These are phyloP conservation scores for Suhomyces taliae DNA, from an alignment of 1,139 yeast genomes.

Conservation along the genomic window DNA sequence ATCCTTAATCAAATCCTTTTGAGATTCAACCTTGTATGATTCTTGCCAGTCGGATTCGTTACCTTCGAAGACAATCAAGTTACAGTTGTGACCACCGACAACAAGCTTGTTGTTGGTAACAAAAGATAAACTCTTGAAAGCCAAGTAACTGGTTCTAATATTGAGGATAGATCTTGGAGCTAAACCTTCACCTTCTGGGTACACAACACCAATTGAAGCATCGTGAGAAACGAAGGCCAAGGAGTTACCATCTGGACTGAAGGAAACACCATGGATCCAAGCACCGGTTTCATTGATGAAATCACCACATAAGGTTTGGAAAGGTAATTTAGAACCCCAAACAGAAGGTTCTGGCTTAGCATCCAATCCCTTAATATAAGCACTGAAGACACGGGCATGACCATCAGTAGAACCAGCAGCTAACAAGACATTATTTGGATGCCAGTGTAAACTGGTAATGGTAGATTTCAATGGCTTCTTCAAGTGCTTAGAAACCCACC, in stretches of 20 bases:
- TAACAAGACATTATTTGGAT: conserved; percentile 84
- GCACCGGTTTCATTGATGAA: conserved; percentile 74
- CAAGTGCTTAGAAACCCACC: conserved; percentile 99
- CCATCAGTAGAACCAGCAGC: conserved; percentile 96
- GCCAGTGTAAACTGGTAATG: conserved; percentile 86
- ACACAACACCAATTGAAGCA: conserved; percentile 71
- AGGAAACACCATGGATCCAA: conserved; percentile 91
- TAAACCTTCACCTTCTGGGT: conserved; percentile 72
- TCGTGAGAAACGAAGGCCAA: conserved; percentile 81
- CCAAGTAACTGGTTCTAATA: conserved; percentile 73
- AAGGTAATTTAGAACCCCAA: conserved; percentile 96
- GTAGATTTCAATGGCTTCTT: conserved; percentile 92
- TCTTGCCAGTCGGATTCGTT: conserved; percentile 67
- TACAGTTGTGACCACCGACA: conserved; percentile 93
- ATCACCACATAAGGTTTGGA: conserved; percentile 91
- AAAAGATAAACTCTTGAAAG: conserved; percentile 77
- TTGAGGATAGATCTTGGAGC: conserved; percentile 42
- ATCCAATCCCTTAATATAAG: conserved; percentile 87
- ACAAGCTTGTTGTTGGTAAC: conserved; percentile 63
- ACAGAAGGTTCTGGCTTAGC: conserved; percentile 74
- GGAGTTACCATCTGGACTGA: conserved; percentile 77
- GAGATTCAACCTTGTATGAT: conserved; percentile 60
- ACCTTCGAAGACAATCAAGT: conserved; percentile 83
- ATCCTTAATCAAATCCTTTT: conserved; percentile 45
- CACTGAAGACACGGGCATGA: conserved; percentile 91